Evolutionary conservation across 2,329 filamentous ascomycete genomes (phyloP).

Genomic region (Ophiocordyceps camponoti-floridani): DNA sequence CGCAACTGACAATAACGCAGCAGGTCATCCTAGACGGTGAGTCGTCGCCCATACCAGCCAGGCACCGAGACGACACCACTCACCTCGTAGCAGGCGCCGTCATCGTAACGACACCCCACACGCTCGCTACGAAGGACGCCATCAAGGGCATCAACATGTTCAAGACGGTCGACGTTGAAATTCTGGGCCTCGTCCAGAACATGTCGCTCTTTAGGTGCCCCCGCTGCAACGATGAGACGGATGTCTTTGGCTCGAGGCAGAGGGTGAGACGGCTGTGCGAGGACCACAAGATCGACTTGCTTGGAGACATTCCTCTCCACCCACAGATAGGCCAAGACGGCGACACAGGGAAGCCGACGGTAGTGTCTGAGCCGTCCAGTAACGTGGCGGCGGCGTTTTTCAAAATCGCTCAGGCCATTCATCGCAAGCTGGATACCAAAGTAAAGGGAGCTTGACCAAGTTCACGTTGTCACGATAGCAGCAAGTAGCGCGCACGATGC

Average conservation of each 20-base stretch:
- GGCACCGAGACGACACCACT: neutral
- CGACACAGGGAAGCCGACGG: conserved; percentile 73
- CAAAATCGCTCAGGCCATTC: conserved; percentile 43
- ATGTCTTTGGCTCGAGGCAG: conserved; percentile 53
- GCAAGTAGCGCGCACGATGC: neutral
- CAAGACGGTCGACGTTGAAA: conserved; percentile 60
- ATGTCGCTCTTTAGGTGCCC: conserved; percentile 78
- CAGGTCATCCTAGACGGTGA: conserved; percentile 74
- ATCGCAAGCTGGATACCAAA: conserved; percentile 21
- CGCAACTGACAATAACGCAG: conserved; percentile 91
- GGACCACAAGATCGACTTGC: conserved; percentile 56
- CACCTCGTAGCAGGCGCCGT: conserved; percentile 39
- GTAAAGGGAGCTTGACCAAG: neutral
- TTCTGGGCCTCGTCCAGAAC: conserved; percentile 80
- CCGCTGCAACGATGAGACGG: conserved; percentile 54
- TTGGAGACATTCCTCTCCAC: conserved; percentile 82
- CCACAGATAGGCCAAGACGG: conserved; percentile 74
- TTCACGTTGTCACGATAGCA: too few species aligned
- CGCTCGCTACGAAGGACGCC: conserved; percentile 80
- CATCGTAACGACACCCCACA: conserved; percentile 86
- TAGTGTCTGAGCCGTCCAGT: conserved; percentile 70
- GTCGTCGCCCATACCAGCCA: conserved; percentile 3
- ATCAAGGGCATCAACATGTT: conserved; percentile 90
- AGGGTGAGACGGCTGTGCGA: conserved; percentile 51
- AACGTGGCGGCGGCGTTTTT: conserved; percentile 55